Conservation (phyloP, 2,329 filamentous ascomycete species). For the Blumeriella jaapii region DNA sequence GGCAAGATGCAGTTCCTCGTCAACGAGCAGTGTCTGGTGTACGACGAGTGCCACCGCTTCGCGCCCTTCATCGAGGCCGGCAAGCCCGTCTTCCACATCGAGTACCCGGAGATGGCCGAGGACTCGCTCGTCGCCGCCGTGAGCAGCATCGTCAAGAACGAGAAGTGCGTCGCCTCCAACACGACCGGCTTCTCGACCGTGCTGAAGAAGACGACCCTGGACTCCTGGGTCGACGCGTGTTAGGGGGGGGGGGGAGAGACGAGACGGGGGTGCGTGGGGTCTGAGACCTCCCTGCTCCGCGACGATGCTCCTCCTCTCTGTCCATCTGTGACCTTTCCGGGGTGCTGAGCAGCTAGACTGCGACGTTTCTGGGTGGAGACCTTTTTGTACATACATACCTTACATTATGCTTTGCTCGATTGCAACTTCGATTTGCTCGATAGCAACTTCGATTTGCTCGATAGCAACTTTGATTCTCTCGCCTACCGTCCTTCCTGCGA, state of each 20-base stretch:
- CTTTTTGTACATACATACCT: too few relatives aligned
- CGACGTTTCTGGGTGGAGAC: too few relatives aligned
- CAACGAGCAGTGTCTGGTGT: constrained; percentile 57
- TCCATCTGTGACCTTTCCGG: too few relatives aligned
- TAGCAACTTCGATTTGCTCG: too few relatives aligned
- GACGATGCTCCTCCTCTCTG: too few relatives aligned
- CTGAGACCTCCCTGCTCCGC: too few relatives aligned
- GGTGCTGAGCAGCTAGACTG: too few relatives aligned
- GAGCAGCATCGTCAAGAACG: constrained; percentile 2
- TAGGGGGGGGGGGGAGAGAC: constrained; percentile 4
- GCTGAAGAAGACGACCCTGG: constrained; percentile 12
- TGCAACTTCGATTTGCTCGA: too few relatives aligned
- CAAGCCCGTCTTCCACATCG: constrained; percentile 65
- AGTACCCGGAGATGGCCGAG: constrained; percentile 47
- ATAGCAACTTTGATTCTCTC: too few relatives aligned
- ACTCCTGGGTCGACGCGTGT: constrained; percentile 13
- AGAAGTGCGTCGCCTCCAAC: constrained; percentile 3
- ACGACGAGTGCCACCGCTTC: constrained; percentile 47
- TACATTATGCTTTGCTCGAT: too few relatives aligned
- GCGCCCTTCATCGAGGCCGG: constrained; percentile 43
- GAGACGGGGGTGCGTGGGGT: too few relatives aligned
- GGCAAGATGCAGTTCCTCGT: constrained; percentile 51
- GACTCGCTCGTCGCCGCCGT: constrained; percentile 1
- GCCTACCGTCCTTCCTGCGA: too few relatives aligned
- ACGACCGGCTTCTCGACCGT: constrained; percentile 14